Evolutionary conservation across 176 grass and related monocot species (phyloP), one percentile per base, ranked within the genome.

Genomic region (Cymbopogon citratus): DNA sequence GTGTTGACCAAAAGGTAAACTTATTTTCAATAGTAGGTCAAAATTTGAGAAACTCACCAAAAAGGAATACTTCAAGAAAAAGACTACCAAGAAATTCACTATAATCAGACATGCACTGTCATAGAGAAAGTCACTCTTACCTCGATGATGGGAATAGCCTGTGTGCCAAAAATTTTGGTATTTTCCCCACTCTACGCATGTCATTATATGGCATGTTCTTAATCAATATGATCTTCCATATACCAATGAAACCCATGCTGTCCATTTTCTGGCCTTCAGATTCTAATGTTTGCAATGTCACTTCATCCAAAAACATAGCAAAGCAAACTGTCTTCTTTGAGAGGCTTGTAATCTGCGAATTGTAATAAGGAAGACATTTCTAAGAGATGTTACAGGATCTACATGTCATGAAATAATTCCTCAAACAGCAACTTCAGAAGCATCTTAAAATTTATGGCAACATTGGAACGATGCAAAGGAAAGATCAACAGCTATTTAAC

Each of bases 301-400:
- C 60, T 85, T 95, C 93, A 81, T 99, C 97, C 93, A 99, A 75
- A 90, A 99, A 99, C 97, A 99, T 99, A 80, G 90, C 85, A 85
- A 99, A 99, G 83, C 97, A 99, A 82, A 99, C 93, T 76, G 91
- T 91, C 88, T 96, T 99, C 91, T 92, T 99, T 63, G 97, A 99
- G 13, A 93, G 77, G 65, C 83, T 84, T n/a, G 97, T 99, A 59
- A 99, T 96, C 97, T 99, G 84, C 45, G 86, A 66, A 70, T 75
- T 54, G 40, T 85, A 60, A 77, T 45, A 80, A 63, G 8, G 76
- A 73, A 76, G 33, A n/a, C 60, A 79, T 51, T 86, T 76, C 46
- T 34, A 44, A 81, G 12, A 31, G 49, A 66, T 73, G 66, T 15
- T 39, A 52, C 23, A 45, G 1, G 11, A 59, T 64, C 9, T 52